Base-by-base conservation (phyloP, 768 basidiomycete species). In the Cystobasidium tubakii region DNA sequence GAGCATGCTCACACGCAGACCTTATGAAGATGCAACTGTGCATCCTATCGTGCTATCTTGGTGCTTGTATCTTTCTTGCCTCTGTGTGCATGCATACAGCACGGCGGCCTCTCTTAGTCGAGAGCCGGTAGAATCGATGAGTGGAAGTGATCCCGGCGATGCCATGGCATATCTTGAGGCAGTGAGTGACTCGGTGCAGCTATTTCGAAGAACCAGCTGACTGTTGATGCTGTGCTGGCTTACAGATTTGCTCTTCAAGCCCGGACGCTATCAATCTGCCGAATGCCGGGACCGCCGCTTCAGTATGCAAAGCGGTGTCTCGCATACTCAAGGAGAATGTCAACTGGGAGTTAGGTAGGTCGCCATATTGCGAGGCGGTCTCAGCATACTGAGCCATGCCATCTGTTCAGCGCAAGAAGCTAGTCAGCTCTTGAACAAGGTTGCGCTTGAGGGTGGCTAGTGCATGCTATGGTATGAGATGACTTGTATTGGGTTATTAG, bases 31-130 rank as follows among this genome's bases (percentile, higher is more conserved):
- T 23, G 46, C 62, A 34, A 54, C 23, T 12, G 44, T 66, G 1
- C 23, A 50, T 36, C 63, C 57, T 9, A 31, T 77, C 1, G 74
- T 75, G 29, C 74, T 75, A 23, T 70, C 74, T 23, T 77, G 78
- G 78, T 66, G 75, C 25, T 74, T 77, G 21, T 77, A 76, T 71
- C 73, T 79, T 23, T 75, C 78, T 7, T 75, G 67, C 60, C 70
- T 79, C 10, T 71, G 69, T 44, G 33, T 71, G 55, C 55, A 71
- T 25, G 69, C 69, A 7, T 71, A 71, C 69, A 67, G 66, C 44
- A 67, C 66, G 3, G 50, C 66, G 21, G 66, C 29, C 4, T 21
- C 17, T 2, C 17, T 29, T 29, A 34, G 12, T 6, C 33, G 13
- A 29, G 33, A 17, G 57, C 17, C 57, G 17, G 27, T 7, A 6